These are phyloP conservation scores for Calonectria pseudoreteaudii DNA, from an alignment of 2,329 filamentous ascomycete species.

Conservation along the genomic window DNA sequence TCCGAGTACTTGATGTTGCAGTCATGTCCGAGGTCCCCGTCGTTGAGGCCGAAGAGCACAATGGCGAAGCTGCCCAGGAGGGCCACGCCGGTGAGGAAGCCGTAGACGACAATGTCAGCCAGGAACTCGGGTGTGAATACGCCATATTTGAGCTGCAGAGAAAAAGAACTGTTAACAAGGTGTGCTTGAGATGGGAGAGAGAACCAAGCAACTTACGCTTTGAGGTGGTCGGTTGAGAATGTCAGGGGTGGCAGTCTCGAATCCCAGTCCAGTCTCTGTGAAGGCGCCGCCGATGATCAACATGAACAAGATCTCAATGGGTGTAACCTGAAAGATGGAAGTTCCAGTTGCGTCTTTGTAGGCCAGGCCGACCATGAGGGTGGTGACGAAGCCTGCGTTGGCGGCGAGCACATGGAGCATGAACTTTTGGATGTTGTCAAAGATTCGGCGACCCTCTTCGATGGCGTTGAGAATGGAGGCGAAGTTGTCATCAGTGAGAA, in stretches of 20 bases:
- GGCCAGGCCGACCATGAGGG: slow-evolving; percentile 73
- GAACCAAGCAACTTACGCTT: slow-evolving; percentile 13
- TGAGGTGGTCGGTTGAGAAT: slow-evolving; percentile 72
- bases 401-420: slow-evolving; percentile 74
- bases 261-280: slow-evolving; percentile 78
- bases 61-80: slow-evolving; percentile 68
- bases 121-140: slow-evolving; percentile 75
- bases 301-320: slow-evolving; percentile 80
- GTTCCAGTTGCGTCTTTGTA: slow-evolving; percentile 74
- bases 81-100: slow-evolving; percentile 71
- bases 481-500: slow-evolving; percentile 78
- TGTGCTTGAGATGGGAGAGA: too few relatives aligned
- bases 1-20: slow-evolving; percentile 67
- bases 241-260: slow-evolving; percentile 74
- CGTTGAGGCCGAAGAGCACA: slow-evolving; percentile 59
- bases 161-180: background rate
- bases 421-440: slow-evolving; percentile 79
- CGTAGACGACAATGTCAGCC: slow-evolving; percentile 72
- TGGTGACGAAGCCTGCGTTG: slow-evolving; percentile 75
- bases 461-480: slow-evolving; percentile 58
- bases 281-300: slow-evolving; percentile 79
- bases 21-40: slow-evolving; percentile 65
- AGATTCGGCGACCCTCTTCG: slow-evolving; percentile 75
- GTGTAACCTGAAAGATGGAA: slow-evolving; percentile 77
- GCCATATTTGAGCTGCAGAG: slow-evolving; percentile 55